A percentile compares a stretch with the other conserved stretches of the same genome.
Evolutionary conservation across 1,284 basidiomycete genomes (phyloP).

Genomic region (Ustilago bromivora): DNA sequence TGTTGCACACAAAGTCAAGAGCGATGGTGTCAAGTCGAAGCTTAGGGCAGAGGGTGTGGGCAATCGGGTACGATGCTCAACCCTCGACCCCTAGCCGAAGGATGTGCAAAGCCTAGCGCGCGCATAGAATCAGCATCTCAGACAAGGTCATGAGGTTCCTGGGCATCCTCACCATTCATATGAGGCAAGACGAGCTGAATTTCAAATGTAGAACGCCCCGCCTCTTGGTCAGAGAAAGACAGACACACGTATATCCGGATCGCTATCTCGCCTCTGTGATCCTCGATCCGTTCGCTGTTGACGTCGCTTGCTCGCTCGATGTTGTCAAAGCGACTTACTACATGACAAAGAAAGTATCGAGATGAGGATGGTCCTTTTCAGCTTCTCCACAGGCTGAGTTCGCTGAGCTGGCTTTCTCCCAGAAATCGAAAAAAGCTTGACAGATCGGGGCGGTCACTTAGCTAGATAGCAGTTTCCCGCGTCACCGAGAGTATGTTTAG

Average conservation of each 20-base stretch:
- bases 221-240: not conserved
- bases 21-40: not conserved
- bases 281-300: not conserved
- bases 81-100: constrained; percentile 34
- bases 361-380: not conserved
- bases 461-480: too few species aligned
- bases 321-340: not conserved
- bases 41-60: constrained; percentile 6
- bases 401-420: too few species aligned
- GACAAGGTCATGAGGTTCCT: not conserved
- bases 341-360: not conserved
- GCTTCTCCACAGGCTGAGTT: too few species aligned
- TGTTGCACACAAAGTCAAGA: not conserved
- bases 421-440: too few species aligned
- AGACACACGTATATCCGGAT: not conserved
- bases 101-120: constrained; percentile 21
- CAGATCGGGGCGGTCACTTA: too few species aligned
- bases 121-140: constrained; percentile 2
- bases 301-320: not conserved
- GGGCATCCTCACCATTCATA: not conserved
- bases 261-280: not conserved
- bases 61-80: not conserved
- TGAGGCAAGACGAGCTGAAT: not conserved
- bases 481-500: too few species aligned
- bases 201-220: constrained; percentile 7